These are phyloP conservation scores for Nakaseomyces nivariensis DNA, from an alignment of 1,139 yeast genomes.

Conservation along the genomic window DNA sequence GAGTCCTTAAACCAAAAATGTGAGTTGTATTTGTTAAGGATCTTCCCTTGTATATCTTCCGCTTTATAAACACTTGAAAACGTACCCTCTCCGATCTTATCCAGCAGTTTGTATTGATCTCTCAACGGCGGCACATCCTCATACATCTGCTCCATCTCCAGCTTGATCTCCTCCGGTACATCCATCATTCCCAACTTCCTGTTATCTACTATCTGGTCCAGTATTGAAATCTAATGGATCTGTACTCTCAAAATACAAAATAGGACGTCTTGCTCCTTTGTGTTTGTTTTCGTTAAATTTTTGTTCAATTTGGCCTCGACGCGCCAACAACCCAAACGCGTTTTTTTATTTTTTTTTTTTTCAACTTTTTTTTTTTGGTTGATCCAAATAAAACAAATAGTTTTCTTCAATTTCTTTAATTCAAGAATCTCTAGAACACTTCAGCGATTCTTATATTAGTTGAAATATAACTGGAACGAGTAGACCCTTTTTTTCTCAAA, in stretches of 20 bases:
- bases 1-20: conserved; percentile 32
- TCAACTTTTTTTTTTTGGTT: too few species aligned
- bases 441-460: neutral
- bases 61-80: conserved; percentile 89
- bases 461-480: too few species aligned
- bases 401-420: too few species aligned
- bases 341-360: too few species aligned
- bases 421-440: neutral
- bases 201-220: neutral
- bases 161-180: conserved; percentile 39
- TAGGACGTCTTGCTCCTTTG: too few species aligned
- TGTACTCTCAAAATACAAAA: too few species aligned
- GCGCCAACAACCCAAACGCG: too few species aligned
- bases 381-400: too few species aligned
- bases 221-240: too few species aligned
- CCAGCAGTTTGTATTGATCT: conserved; percentile 53
- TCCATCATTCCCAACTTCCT: conserved; percentile 8
- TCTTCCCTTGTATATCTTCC: conserved; percentile 39
- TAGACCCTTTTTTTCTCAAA: too few species aligned
- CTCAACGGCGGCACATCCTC: conserved; percentile 54
- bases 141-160: conserved; percentile 58
- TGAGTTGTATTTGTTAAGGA: conserved; percentile 18
- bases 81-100: conserved; percentile 93
- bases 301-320: too few species aligned
- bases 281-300: too few species aligned